Percentiles rank a stretch among this genome's conserved stretches.
Conservation (phyloP, 768 basidiomycete genomes). For the Russula ochroleuca region DNA sequence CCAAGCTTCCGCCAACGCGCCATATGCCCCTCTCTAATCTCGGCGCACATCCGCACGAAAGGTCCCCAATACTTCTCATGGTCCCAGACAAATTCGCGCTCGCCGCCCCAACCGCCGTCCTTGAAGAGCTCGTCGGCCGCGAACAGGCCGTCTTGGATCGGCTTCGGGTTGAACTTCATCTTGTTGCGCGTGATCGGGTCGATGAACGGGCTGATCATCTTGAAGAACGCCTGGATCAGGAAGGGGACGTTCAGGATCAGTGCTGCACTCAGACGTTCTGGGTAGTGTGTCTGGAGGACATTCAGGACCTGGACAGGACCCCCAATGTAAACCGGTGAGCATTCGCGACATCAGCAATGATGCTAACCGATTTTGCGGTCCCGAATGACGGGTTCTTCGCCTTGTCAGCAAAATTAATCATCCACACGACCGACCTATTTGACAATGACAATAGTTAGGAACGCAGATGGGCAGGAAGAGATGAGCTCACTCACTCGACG, state of each 20-base stretch:
- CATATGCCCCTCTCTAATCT: constrained; percentile 47
- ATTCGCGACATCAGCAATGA: not conserved
- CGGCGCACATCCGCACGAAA: constrained; percentile 51
- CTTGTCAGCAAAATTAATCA: constrained; percentile 75
- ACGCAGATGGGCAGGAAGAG: no score
- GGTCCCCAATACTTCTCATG: constrained; percentile 75
- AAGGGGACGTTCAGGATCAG: constrained; percentile 80
- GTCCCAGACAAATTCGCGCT: constrained; percentile 60
- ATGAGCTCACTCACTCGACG: constrained; percentile 56
- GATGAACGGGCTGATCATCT: constrained; percentile 72
- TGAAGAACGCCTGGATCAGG: constrained; percentile 69
- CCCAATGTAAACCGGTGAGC: not conserved
- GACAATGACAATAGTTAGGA: not conserved
- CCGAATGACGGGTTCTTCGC: constrained; percentile 52
- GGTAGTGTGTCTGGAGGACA: constrained; percentile 79
- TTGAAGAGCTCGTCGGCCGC: constrained; percentile 63
- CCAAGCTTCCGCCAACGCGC: constrained; percentile 67
- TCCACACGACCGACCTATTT: constrained; percentile 57
- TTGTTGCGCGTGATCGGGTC: constrained; percentile 78
- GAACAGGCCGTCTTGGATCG: constrained; percentile 65
- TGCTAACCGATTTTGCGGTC: constrained; percentile 38
- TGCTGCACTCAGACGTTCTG: constrained; percentile 75
- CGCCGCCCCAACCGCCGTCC: constrained; percentile 63
- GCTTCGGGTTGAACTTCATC: constrained; percentile 68
- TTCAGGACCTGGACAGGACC: constrained; percentile 32